Percentiles rank a stretch among this genome's conserved stretches.
These are phyloP conservation scores for Pseudocercospora ulei DNA, from an alignment of 2,329 filamentous ascomycete genomes.

Conservation along the genomic window DNA sequence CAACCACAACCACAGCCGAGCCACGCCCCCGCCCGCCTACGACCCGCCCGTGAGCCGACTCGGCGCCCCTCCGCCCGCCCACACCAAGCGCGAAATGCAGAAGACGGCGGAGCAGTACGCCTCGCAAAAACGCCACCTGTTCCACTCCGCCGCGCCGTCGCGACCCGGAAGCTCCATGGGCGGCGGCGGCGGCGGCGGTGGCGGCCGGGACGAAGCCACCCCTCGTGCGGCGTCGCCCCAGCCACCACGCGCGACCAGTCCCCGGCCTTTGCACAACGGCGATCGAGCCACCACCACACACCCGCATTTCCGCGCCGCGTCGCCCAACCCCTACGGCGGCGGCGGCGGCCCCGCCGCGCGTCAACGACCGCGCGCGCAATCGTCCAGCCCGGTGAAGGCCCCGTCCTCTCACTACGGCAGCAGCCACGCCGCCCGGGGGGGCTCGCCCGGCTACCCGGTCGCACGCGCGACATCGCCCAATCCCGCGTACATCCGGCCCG, in stretches of 20 bases:
- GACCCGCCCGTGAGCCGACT: constrained; percentile 67
- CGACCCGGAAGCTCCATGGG: constrained; percentile 26
- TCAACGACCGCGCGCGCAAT: constrained; percentile 36
- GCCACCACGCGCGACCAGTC: constrained; percentile 49
- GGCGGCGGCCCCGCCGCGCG: constrained; percentile 26
- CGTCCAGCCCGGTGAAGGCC: constrained; percentile 37
- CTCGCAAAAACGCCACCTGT: constrained; percentile 72
- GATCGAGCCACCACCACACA: constrained; percentile 47
- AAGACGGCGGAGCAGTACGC: constrained; percentile 84
- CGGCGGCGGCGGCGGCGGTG: no score
- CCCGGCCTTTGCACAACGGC: constrained; percentile 47
- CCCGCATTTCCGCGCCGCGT: constrained; percentile 30
- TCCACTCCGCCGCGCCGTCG: constrained; percentile 39
- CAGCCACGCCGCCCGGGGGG: constrained; percentile 34
- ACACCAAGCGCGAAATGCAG: constrained; percentile 91
- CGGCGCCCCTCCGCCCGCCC: constrained; percentile 80
- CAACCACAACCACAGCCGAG: constrained; percentile 43
- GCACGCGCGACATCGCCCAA: constrained; percentile 36
- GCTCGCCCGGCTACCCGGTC: constrained; percentile 36
- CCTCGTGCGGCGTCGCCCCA: constrained; percentile 54
- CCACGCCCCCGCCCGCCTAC: constrained; percentile 80
- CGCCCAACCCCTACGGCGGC: constrained; percentile 44
- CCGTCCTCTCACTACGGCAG: constrained; percentile 32
- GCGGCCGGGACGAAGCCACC: constrained; percentile 31
- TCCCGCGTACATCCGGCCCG: constrained; percentile 35